Conservation (phyloP, 441 rosid genomes). For the Macaranga tanarius region DNA sequence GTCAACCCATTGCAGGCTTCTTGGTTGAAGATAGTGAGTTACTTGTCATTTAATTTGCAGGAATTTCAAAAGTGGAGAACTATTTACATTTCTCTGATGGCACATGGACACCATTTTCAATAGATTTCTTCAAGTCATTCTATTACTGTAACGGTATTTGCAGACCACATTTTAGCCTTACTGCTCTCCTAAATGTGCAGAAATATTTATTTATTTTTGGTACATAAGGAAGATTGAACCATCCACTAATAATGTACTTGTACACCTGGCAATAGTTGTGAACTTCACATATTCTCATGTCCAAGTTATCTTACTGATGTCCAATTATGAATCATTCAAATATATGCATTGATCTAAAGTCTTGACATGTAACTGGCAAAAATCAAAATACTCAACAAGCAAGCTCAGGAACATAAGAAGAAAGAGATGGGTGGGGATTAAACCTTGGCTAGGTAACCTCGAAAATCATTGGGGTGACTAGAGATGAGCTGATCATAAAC, state of each 20-base stretch:
- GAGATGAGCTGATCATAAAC: constrained; percentile 80
- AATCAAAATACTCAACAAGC: neutral
- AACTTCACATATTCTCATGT: neutral
- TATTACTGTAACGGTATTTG: neutral
- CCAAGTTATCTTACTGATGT: neutral
- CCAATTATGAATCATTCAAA: neutral
- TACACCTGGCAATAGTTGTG: neutral
- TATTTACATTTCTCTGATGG: neutral
- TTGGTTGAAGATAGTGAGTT: neutral
- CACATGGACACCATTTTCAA: neutral
- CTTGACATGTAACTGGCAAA: neutral
- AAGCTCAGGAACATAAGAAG: neutral
- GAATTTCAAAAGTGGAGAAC: neutral
- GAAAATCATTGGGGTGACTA: constrained; percentile 76
- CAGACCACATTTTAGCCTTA: neutral
- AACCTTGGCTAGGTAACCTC: constrained; percentile 95
- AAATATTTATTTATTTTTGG: too few species aligned
- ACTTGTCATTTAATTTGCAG: neutral
- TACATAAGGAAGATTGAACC: neutral
- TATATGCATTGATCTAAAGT: neutral
- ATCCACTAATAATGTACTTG: neutral
- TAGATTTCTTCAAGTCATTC: neutral
- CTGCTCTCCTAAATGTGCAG: neutral
- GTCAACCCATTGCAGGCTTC: neutral
- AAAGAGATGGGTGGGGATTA: neutral